A percentile compares a stretch with the other conserved stretches of the same genome.
Conservation (phyloP, 495 filamentous ascomycete genomes). For the Bryoglossum gracile region DNA sequence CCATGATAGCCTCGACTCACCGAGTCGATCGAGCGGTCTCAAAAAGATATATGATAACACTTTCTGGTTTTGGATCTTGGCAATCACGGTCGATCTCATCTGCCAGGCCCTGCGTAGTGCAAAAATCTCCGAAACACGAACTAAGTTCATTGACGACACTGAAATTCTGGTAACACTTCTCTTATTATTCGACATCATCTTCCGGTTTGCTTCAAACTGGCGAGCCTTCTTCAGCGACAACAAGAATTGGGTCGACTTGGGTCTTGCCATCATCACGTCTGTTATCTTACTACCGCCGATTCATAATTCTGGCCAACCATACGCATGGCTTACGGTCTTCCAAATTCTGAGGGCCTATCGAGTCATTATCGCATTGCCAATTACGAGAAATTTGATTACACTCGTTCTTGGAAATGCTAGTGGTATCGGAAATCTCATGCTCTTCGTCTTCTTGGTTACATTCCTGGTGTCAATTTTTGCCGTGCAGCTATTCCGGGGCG, state of each 20-base stretch:
- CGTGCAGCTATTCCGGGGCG: constrained; percentile 83
- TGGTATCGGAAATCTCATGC: constrained; percentile 87
- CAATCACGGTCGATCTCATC: constrained; percentile 72
- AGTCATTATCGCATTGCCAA: constrained; percentile 78
- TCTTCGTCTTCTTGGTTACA: constrained; percentile 93
- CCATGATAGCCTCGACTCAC: constrained; percentile 38
- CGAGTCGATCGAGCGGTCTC: constrained; percentile 46
- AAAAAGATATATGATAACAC: constrained; percentile 67
- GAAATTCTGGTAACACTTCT: constrained; percentile 72
- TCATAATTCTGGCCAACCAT: constrained; percentile 64
- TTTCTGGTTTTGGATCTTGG: constrained; percentile 67
- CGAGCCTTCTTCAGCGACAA: constrained; percentile 63
- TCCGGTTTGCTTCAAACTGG: constrained; percentile 75
- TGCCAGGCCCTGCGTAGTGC: constrained; percentile 70
- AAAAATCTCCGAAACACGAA: constrained; percentile 52
- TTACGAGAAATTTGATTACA: constrained; percentile 77
- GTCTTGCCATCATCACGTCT: constrained; percentile 69
- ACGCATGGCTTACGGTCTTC: constrained; percentile 87
- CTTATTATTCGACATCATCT: constrained; percentile 73
- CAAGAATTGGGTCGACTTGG: constrained; percentile 73
- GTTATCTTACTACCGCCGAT: constrained; percentile 84
- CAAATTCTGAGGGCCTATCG: constrained; percentile 91
- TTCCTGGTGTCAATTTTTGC: constrained; percentile 93
- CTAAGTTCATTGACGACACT: constrained; percentile 46
- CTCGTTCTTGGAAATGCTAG: constrained; percentile 86